Conservation (phyloP, 768 basidiomycete species). For the Agaricus blazei region DNA sequence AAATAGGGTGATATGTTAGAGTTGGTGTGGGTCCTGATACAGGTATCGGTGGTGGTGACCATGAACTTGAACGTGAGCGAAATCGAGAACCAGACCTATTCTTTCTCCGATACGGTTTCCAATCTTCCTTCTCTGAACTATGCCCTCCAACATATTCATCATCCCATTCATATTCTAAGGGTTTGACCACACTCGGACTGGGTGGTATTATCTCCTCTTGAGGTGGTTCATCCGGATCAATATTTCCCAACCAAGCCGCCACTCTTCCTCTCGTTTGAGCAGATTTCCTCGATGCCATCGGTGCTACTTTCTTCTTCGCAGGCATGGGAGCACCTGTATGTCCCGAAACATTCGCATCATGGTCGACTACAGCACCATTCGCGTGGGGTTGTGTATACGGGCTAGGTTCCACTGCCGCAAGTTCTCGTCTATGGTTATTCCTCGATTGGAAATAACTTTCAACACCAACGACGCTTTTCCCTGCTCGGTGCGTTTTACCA, state of each 20-base stretch:
- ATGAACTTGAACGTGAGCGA: not conserved
- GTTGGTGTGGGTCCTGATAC: not conserved
- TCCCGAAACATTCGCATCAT: slow-evolving; percentile 3
- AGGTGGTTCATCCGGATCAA: slow-evolving; percentile 54
- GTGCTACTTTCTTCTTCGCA: slow-evolving; percentile 21
- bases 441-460: slow-evolving; percentile 1
- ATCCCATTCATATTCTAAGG: not conserved
- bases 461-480: slow-evolving; percentile 11
- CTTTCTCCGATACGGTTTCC: not conserved
- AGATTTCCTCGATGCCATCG: slow-evolving; percentile 23
- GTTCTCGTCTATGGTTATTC: not conserved
- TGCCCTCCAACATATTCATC: not conserved
- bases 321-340: slow-evolving; percentile 16
- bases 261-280: slow-evolving; percentile 62
- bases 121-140: not conserved
- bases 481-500: slow-evolving; percentile 26
- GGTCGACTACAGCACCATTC: slow-evolving; percentile 9
- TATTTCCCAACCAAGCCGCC: slow-evolving; percentile 71
- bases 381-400: not conserved
- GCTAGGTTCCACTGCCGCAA: slow-evolving; percentile 12
- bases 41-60: not conserved
- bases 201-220: slow-evolving; percentile 43
- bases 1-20: too few relatives aligned
- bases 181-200: slow-evolving; percentile 27
- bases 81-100: not conserved